A percentile compares a stretch with the other conserved stretches of the same genome.
Evolutionary conservation across 805 yeast genomes (phyloP).

Genomic region (Starmerella geochares): DNA sequence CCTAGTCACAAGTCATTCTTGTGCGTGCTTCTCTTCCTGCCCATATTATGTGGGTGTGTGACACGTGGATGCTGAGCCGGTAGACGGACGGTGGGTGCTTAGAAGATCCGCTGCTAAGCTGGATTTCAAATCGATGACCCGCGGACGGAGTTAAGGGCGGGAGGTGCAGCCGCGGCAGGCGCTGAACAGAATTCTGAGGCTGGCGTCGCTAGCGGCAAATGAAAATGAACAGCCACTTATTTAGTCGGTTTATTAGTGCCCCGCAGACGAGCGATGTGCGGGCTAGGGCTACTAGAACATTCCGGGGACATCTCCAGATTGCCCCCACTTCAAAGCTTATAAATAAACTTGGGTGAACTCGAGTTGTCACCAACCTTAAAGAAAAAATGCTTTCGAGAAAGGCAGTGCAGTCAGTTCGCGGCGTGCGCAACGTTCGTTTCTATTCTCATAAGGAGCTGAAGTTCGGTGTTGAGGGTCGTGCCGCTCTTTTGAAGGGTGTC

Average conservation of each 20-base stretch:
- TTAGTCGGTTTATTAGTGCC: no score
- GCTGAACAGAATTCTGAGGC: no score
- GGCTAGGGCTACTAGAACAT: slow-evolving; percentile 10
- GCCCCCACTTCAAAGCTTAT: slow-evolving; percentile 8
- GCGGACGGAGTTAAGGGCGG: neutral
- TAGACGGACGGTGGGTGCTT: neutral
- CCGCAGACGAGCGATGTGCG: no score
- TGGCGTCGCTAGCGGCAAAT: no score
- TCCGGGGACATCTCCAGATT: neutral
- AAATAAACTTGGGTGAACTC: neutral
- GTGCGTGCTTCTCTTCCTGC: no score
- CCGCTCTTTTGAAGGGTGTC: slow-evolving; percentile 86
- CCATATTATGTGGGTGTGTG: no score
- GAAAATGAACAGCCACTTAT: no score
- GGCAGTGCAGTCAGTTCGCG: slow-evolving; percentile 17
- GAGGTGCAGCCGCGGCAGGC: neutral
- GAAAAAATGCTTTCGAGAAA: slow-evolving; percentile 15
- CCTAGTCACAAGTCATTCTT: no score
- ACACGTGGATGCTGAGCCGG: neutral
- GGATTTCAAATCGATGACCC: neutral
- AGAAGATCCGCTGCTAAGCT: neutral
- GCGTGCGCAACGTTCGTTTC: slow-evolving; percentile 29
- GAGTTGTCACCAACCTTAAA: neutral
- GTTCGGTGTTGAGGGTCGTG: slow-evolving; percentile 96
- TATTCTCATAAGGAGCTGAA: slow-evolving; percentile 76